These are phyloP conservation scores for Komagataea norvegica DNA, from an alignment of 1,139 yeast species.

Conservation along the genomic window DNA sequence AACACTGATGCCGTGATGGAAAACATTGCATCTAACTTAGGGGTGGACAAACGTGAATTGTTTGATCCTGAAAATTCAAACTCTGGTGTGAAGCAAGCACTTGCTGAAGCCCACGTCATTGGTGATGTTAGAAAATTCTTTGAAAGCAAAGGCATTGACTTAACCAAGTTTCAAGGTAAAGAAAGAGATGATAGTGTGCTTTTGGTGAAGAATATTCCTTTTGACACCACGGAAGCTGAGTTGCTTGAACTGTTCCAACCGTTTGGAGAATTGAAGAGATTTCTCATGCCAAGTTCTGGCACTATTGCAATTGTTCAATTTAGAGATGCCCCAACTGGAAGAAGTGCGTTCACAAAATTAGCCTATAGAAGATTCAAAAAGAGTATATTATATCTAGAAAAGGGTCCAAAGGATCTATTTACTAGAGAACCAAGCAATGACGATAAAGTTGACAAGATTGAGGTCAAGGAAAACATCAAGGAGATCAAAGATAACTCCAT, in stretches of 20 bases:
- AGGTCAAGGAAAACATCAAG: conserved; percentile 31
- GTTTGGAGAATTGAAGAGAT: conserved; percentile 73
- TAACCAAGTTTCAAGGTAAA: conserved; percentile 59
- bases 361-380: conserved; percentile 86
- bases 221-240: conserved; percentile 76
- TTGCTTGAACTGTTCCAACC: conserved; percentile 75
- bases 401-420: conserved; percentile 86
- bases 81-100: conserved; percentile 95
- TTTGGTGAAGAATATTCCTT: conserved; percentile 85
- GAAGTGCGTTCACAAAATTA: conserved; percentile 83
- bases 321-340: conserved; percentile 76
- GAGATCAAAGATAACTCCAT: conserved; percentile 41
- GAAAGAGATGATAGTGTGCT: conserved; percentile 81
- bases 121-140: conserved; percentile 87
- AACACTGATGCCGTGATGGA: conserved; percentile 89
- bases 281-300: conserved; percentile 94
- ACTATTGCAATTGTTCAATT: conserved; percentile 95
- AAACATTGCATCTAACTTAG: conserved; percentile 81
- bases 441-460: conserved; percentile 28
- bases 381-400: conserved; percentile 81
- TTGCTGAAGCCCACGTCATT: conserved; percentile 95
- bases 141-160: conserved; percentile 79
- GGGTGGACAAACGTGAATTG: conserved; percentile 75
- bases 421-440: conserved; percentile 47
- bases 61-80: conserved; percentile 82